Base-by-base conservation (phyloP, 768 basidiomycete genomes). In the Candolleomyces efflorescens region DNA sequence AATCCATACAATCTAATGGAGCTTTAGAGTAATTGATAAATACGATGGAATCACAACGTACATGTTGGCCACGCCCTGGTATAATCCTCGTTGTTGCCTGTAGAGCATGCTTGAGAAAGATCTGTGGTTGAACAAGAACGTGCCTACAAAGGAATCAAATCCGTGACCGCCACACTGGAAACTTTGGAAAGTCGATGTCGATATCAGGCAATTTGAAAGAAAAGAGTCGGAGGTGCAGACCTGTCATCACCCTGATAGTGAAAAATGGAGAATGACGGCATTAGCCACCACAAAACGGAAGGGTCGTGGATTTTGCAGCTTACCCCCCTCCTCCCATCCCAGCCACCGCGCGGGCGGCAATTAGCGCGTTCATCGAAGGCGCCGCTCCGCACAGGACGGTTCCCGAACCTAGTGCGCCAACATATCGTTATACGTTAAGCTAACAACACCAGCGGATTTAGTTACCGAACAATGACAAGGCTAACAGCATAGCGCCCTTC, bases 311-410 rank as follows among this genome's bases (percentile, higher is more conserved):
- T 20, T 26, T 32, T 6, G 39, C 54, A 43, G 82, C 87, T 72
- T 69, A 91, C 85, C 92, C 89, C 71, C 92, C 94, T 56, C 94
- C 92, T 56, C 92, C 94, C 85, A 92, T 91, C 50, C 94, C 94
- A 24, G 94, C 93, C 45, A 97, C 72, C 3, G 91, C 85, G 12
- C 95, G 84, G 56, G 89, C 90, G 43, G 79, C 78, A 60, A 96
- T 92, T 54, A 97, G 80, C 12, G 79, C 69, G 60, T 83, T 80
- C 94, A 98, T 96, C 5, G 87, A 89, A 9, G 89, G 85, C 43
- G 93, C 95, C 43, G 94, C 63, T 1, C 92, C 96, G 67, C 94
- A 98, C 15, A 87, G 77, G 43, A 92, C 76, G 1, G 94, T 98
- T 20, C 95, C 95, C 59, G 82, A 77, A 20, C 89, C 89, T 91